Base-by-base conservation (phyloP, 345 rosid genomes). In the Laguncularia racemosa region DNA sequence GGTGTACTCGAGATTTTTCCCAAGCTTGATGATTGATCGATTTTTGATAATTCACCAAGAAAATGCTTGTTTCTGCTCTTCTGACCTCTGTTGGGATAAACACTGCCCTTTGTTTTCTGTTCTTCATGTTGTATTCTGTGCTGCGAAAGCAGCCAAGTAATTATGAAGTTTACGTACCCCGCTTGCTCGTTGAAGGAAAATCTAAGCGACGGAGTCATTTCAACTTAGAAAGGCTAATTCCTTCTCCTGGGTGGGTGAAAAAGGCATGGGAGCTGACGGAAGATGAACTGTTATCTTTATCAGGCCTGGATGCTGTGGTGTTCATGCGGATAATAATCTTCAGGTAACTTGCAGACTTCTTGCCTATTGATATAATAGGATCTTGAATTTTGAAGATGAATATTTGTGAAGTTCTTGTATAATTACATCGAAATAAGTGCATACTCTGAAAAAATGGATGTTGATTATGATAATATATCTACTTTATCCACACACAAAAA, bases 41-140 rank as follows among this genome's bases (percentile, higher is more conserved):
- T 26, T 33, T 5, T 3, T 33, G 7, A 33, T 6, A 4, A 6
- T 33, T 33, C 11, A 38, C 17, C 44, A 55, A 28, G 48, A 64
- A 74, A 71, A 92, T 92, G 96, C 83, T 86, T 13, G 81, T 92
- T 45, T 92, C 98, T n/a, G 98, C 98, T 9, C 83, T 92, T 53
- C 49, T 92, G 54, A 92, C 96, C 44, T 92, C 98, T 13, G 49
- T 92, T 70, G 96, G 82, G 57, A 92, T 92, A 71, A 92, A 92
- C 68, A 78, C 89, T 44, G 82, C 73, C 54, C 89, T 92, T 6
- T 89, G 98, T 62, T 66, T 86, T 49, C 20, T 84, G 38, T 78
- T 92, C 78, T 76, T 89, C 65, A 79, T 61, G 20, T 59, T 86
- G 52, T 86, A 89, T 70, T 92, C 98, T 12, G 59, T 92, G 48